These are phyloP conservation scores for Fraxinus pennsylvanica DNA, from an alignment of 257 asterid genomes.

Conservation along the genomic window DNA sequence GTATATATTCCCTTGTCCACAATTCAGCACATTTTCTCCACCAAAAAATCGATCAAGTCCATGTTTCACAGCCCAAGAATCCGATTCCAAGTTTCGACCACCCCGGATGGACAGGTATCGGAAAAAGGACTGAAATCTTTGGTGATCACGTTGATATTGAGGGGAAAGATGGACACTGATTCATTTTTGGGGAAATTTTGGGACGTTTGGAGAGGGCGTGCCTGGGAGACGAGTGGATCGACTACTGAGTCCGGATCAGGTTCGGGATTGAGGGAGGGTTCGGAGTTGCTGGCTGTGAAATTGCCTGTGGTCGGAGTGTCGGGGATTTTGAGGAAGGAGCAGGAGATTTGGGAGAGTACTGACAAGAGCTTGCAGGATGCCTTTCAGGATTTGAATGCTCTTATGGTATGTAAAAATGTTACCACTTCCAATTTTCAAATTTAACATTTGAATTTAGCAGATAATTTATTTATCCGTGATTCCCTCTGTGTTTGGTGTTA, in stretches of 20 bases:
- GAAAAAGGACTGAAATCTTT: conserved; percentile 45
- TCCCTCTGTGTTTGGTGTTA: neutral
- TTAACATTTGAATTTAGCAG: conserved; percentile 3
- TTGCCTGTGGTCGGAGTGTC: conserved; percentile 86
- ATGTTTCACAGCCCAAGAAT: conserved; percentile 81
- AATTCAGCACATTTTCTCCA: conserved; percentile 55
- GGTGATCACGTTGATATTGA: conserved; percentile 53
- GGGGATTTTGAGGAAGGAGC: conserved; percentile 96
- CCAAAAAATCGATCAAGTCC: conserved; percentile 65
- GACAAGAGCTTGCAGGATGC: conserved; percentile 99
- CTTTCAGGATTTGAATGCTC: conserved; percentile 95
- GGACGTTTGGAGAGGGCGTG: conserved; percentile 84
- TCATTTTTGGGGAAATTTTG: conserved; percentile 71
- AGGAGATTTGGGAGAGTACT: conserved; percentile 98
- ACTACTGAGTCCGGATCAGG: conserved; percentile 33
- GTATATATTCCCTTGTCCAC: conserved; percentile 59
- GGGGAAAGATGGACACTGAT: conserved; percentile 72
- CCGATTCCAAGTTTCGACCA: conserved; percentile 64
- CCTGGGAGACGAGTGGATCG: conserved; percentile 59
- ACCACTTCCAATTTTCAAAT: neutral
- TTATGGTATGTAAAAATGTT: conserved; percentile 68
- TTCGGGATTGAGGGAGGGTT: conserved; percentile 28
- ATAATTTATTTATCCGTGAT: neutral
- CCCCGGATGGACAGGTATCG: conserved; percentile 47
- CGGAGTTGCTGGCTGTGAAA: conserved; percentile 52